Evolutionary conservation across 2,329 filamentous ascomycete genomes (phyloP).

Genomic region (Mollisia scopiformis): DNA sequence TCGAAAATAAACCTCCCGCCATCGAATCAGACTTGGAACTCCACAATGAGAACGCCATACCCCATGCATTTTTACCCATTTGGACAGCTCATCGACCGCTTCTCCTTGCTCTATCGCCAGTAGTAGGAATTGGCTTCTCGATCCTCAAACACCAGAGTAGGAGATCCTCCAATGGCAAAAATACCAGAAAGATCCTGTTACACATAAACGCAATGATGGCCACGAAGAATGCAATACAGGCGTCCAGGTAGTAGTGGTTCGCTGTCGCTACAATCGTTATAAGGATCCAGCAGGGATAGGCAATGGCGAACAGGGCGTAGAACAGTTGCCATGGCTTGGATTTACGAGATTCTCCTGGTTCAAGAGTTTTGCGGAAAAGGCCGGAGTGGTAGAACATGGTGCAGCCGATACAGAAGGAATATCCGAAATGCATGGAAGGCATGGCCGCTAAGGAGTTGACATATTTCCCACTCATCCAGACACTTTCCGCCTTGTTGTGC

Average conservation of each 20-base stretch:
- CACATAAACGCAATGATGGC: constrained; percentile 48
- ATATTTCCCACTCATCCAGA: constrained; percentile 53
- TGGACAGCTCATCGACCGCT: neutral
- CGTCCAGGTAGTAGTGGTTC: constrained; percentile 58
- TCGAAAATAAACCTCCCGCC: neutral
- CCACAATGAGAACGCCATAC: neutral
- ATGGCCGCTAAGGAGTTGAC: constrained; percentile 55
- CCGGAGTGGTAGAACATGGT: constrained; percentile 57
- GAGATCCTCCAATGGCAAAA: constrained; percentile 53
- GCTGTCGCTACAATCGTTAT: constrained; percentile 55
- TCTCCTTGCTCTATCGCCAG: constrained; percentile 40
- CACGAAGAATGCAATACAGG: constrained; percentile 49
- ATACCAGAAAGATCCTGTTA: constrained; percentile 52
- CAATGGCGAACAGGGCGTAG: constrained; percentile 45
- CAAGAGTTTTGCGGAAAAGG: constrained; percentile 40
- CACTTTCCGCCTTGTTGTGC: constrained; percentile 50
- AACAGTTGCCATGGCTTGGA: constrained; percentile 45
- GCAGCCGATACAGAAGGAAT: constrained; percentile 54
- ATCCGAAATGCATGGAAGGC: constrained; percentile 58
- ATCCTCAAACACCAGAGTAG: constrained; percentile 49
- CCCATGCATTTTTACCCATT: neutral
- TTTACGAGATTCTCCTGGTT: constrained; percentile 47
- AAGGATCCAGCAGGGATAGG: constrained; percentile 50
- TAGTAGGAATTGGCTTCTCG: constrained; percentile 54
- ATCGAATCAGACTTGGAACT: neutral